A percentile compares a stretch with the other conserved stretches of the same genome.
These are phyloP conservation scores for Aureobasidium sp. DNA, from an alignment of 2,329 filamentous ascomycete species.

Conservation along the genomic window DNA sequence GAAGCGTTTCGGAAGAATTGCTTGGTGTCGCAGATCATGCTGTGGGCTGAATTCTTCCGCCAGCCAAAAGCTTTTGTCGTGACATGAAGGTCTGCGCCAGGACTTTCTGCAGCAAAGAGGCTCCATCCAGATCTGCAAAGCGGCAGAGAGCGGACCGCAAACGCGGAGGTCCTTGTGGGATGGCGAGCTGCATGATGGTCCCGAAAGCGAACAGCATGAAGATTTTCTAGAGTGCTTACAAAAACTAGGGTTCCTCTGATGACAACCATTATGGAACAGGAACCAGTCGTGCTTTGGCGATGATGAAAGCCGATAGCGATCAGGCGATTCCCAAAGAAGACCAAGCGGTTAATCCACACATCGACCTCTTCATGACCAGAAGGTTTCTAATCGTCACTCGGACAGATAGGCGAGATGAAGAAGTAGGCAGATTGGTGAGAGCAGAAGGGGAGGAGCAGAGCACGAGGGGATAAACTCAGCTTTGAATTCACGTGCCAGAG, in stretches of 20 bases:
- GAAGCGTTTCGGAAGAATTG: slow-evolving; percentile 10
- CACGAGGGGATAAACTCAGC: background rate
- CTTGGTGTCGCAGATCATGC: slow-evolving; percentile 7
- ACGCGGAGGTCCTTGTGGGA: background rate
- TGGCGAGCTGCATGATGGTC: background rate
- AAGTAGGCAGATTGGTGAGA: background rate
- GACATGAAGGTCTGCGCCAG: background rate
- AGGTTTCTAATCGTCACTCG: no score
- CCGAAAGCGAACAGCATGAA: background rate
- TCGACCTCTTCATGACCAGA: background rate
- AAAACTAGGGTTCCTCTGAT: background rate
- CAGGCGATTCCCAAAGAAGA: background rate
- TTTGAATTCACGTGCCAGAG: background rate
- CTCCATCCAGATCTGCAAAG: slow-evolving; percentile 3
- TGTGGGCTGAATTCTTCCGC: background rate
- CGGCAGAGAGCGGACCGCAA: background rate
- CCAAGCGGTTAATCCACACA: background rate
- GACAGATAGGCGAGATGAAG: no score
- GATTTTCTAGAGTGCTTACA: no score
- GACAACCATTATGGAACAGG: no score
- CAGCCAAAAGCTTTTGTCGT: background rate
- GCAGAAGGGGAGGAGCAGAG: background rate
- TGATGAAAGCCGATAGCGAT: background rate
- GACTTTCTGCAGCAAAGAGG: background rate
- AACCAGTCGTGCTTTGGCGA: no score